phyloP scores from a whole-genome alignment of 1,284 basidiomycete genomes.

The Stygiomarasmius scandens region DNA sequence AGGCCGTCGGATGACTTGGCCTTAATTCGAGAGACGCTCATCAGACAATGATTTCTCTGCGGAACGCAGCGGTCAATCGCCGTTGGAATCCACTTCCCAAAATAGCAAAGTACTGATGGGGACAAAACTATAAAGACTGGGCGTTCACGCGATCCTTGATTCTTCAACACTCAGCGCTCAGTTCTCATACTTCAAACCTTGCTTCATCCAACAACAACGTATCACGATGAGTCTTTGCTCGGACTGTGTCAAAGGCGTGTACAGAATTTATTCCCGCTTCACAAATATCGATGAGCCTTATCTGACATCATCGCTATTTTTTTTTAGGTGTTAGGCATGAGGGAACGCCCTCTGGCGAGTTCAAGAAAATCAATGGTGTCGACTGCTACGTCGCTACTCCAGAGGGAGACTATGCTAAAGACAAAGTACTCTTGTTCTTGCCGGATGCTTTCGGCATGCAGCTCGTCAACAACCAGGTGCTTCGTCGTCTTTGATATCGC shows the following conservation, averaged over 20 bases:
- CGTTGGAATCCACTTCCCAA: no score
- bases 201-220: neutral
- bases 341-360: conserved; percentile 35
- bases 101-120: no score
- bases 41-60: no score
- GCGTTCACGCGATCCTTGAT: no score
- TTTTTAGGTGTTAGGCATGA: conserved; percentile 56
- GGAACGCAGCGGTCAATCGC: no score
- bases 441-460: conserved; percentile 50
- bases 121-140: no score
- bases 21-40: no score
- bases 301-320: neutral
- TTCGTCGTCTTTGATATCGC: no score
- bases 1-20: no score
- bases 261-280: no score
- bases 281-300: no score
- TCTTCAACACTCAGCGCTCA: no score
- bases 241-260: conserved; percentile 47
- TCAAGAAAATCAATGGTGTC: conserved; percentile 42
- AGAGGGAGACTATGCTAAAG: conserved; percentile 46
- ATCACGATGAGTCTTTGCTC: conserved; percentile 53
- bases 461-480: conserved; percentile 4
- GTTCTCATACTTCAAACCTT: neutral
- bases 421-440: conserved; percentile 56
- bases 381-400: conserved; percentile 54